phyloP scores from a whole-genome alignment of 352 stramenopile genomes.

The Phytophthora hibernalis region DNA sequence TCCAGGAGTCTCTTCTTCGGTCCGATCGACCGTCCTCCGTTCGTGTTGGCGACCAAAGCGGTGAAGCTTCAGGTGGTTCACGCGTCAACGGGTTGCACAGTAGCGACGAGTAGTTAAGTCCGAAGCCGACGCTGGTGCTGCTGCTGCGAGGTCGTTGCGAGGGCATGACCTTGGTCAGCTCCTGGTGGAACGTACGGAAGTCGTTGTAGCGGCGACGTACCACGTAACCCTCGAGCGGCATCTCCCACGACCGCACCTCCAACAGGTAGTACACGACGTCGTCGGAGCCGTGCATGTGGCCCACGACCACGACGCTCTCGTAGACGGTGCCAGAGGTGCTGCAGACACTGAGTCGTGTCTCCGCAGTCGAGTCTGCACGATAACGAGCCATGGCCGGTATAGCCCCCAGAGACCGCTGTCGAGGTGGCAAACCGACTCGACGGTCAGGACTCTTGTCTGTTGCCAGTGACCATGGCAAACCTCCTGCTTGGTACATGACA shows the following conservation, averaged over 20 bases:
- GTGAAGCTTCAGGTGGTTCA: conserved; percentile 43
- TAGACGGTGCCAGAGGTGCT: conserved; percentile 75
- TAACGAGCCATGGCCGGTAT: conserved; percentile 35
- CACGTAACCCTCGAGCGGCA: conserved; percentile 81
- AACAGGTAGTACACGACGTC: conserved; percentile 82
- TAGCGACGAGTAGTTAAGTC: conserved; percentile 53
- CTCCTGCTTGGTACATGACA: conserved; percentile 23
- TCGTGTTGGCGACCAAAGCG: conserved; percentile 59
- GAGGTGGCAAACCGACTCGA: conserved; percentile 23
- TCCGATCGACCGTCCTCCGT: conserved; percentile 38
- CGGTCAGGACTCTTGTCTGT: not conserved
- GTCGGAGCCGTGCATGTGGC: conserved; percentile 64
- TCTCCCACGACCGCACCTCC: conserved; percentile 75
- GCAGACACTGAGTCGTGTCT: conserved; percentile 63
- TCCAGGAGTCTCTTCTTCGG: conserved; percentile 28
- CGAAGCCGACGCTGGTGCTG: conserved; percentile 33
- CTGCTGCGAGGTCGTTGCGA: conserved; percentile 35
- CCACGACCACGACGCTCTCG: conserved; percentile 77
- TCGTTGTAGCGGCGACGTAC: conserved; percentile 81
- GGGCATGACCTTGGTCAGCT: conserved; percentile 64
- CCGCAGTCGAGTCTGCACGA: conserved; percentile 39
- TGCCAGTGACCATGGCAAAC: conserved; percentile 12
- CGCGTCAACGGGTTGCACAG: conserved; percentile 57
- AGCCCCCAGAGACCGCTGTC: conserved; percentile 41
- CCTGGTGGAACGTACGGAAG: conserved; percentile 69